Evolutionary conservation across 2,329 filamentous ascomycete genomes (phyloP).

Genomic region (Phoma sp.): DNA sequence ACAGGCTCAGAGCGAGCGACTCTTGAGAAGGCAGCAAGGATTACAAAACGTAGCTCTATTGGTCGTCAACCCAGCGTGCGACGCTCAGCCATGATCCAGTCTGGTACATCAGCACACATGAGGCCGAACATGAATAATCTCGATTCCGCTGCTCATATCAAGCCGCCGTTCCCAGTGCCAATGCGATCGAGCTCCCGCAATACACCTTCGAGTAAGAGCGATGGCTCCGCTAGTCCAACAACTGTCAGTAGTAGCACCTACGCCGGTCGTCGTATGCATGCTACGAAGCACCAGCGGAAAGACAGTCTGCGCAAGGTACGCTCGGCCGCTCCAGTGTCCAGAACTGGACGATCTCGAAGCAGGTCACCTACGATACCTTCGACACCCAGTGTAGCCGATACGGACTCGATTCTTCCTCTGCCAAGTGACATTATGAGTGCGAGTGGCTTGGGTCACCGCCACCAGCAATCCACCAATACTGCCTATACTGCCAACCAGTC

Average conservation of each 20-base stretch:
- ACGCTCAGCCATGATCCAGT: conserved; percentile 80
- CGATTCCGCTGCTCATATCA: conserved; percentile 49
- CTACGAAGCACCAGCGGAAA: conserved; percentile 54
- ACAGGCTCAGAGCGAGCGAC: conserved; percentile 37
- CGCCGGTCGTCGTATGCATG: conserved; percentile 49
- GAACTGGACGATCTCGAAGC: conserved; percentile 52
- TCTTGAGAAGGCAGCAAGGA: conserved; percentile 44
- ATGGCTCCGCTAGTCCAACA: conserved; percentile 80
- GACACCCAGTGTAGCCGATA: conserved; percentile 71
- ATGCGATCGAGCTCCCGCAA: conserved; percentile 85
- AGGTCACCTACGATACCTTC: conserved; percentile 67
- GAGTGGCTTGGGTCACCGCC: conserved; percentile 53
- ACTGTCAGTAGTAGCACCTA: conserved; percentile 54
- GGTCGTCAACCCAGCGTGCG: conserved; percentile 67
- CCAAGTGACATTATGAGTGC: conserved; percentile 71
- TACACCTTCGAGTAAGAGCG: conserved; percentile 70
- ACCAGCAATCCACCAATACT: conserved; percentile 67
- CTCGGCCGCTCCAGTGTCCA: conserved; percentile 75
- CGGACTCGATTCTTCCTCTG: conserved; percentile 73
- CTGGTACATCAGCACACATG: conserved; percentile 72
- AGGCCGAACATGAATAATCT: conserved; percentile 70
- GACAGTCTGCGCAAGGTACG: conserved; percentile 78
- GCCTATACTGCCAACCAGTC: conserved; percentile 63
- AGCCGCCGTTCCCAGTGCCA: conserved; percentile 90
- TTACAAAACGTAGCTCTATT: conserved; percentile 44